Base-by-base conservation (phyloP, 2,329 filamentous ascomycete species). In the Dryadomyces sulphureus region DNA sequence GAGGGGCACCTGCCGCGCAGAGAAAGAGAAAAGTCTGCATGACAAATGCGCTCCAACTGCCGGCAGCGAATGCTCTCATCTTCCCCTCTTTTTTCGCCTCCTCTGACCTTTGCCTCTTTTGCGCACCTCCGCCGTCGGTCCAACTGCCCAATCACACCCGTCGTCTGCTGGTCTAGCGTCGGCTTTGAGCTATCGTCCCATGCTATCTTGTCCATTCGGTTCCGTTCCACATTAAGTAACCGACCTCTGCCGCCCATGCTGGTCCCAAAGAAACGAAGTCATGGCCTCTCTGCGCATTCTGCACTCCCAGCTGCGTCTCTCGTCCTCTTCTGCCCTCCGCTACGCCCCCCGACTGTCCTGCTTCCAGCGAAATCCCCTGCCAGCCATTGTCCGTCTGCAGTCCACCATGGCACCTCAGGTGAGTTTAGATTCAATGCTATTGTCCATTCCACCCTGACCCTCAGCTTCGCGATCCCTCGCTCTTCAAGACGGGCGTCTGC, bases 401-500 rank as follows among this genome's bases (percentile, higher is more conserved):
- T 72, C 69, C 24, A 71, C 62, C 45, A 67, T 72, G 64, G 63
- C 59, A 42, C 68, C 68, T 52, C 65, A 67, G 63, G 69, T 65
- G 49, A 6, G 7, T 8, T 8, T 7, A 17, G 21, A 24, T 21
- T 25, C 39, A 12, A 16, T 14, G 41, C 17, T 8, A 32, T 32
- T 14, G 16, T 12, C 6, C 6, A 32, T 32, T 32, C 27, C 3
- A 14, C 11, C 4, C 27, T 32, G 27, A 32, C 27, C 27, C 3
- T n/a, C 49, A 88, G 81, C 76, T 90, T 57, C 84, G 79, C 58
- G 84, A 90, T 55, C 75, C 77, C 32, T 85, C 82, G 21, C 75
- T 98, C 49, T 76, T 96, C 57, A 95, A 93, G 68, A 77, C 81
- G 55, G 76, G 89, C 60, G 75, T 77, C 49, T 77, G 79, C 57